These are phyloP conservation scores for Hemisphaericaspora xylofermentans DNA, from an alignment of 1,139 yeast species.

Conservation along the genomic window DNA sequence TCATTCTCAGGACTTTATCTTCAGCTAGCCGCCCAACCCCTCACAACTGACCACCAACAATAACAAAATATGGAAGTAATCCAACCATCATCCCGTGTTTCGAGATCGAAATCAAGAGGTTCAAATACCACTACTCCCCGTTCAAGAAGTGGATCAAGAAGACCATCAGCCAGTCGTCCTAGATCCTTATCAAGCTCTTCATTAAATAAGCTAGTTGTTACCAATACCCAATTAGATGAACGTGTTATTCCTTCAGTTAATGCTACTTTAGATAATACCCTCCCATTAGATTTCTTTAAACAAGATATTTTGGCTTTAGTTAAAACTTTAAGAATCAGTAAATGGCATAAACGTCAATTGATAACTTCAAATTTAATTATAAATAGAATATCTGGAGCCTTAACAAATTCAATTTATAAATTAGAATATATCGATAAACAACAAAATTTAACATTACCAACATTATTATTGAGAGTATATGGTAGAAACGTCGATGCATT, in stretches of 20 bases:
- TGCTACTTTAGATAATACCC: constrained; percentile 60
- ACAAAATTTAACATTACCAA: constrained; percentile 32
- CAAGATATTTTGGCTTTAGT: constrained; percentile 72
- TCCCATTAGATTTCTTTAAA: constrained; percentile 82
- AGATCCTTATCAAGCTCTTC: constrained; percentile 31
- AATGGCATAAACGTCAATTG: constrained; percentile 64
- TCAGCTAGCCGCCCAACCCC: neutral
- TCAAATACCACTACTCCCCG: constrained; percentile 36
- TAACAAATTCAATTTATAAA: constrained; percentile 86
- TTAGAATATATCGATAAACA: constrained; percentile 43
- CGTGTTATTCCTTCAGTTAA: constrained; percentile 38
- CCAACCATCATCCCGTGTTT: constrained; percentile 8
- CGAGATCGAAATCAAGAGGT: constrained; percentile 39
- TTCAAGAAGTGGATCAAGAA: constrained; percentile 35
- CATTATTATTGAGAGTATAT: constrained; percentile 72
- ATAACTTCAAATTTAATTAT: constrained; percentile 47
- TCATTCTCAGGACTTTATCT: too few species aligned
- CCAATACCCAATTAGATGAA: constrained; percentile 32
- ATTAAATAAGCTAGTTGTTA: constrained; percentile 23
- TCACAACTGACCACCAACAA: neutral
- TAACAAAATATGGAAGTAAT: neutral
- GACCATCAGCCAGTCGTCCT: constrained; percentile 32
- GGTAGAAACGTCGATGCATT: constrained; percentile 89
- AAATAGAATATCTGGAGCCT: constrained; percentile 79
- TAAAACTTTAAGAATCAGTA: constrained; percentile 64